Percentiles rank a stretch among this genome's conserved stretches.
These are phyloP conservation scores for Rhododendron vialii DNA, from an alignment of 148 eudicot genomes.

Conservation along the genomic window DNA sequence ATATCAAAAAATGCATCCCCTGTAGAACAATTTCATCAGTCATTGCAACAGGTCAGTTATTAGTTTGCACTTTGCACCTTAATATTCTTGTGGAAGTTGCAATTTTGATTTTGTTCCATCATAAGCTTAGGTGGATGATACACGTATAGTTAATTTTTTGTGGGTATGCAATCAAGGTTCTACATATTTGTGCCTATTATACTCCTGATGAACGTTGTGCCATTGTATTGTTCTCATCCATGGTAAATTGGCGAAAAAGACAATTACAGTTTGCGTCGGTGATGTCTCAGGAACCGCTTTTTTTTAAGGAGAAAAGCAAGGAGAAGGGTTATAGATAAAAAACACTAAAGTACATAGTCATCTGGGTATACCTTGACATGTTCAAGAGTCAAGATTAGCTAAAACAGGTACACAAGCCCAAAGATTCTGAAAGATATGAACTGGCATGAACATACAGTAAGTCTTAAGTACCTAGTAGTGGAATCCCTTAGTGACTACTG, in stretches of 20 bases:
- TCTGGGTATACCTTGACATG: background rate
- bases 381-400: conserved; percentile 1
- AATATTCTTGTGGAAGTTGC: background rate
- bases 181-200: background rate
- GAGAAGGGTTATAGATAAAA: background rate
- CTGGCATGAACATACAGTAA: background rate
- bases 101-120: background rate
- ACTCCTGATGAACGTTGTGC: background rate
- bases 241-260: no score
- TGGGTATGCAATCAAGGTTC: background rate
- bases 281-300: background rate
- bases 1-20: conserved; percentile 56
- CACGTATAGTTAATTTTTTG: background rate
- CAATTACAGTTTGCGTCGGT: background rate
- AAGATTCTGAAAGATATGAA: background rate
- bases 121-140: background rate
- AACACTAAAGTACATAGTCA: background rate
- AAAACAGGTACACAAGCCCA: background rate
- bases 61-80: background rate
- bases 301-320: background rate
- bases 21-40: conserved; percentile 66
- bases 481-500: background rate
- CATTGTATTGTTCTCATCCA: background rate
- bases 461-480: background rate
- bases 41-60: conserved; percentile 63